These are phyloP conservation scores for Panicum miliaceum DNA, from an alignment of 176 grass and related monocot species.

Conservation along the genomic window DNA sequence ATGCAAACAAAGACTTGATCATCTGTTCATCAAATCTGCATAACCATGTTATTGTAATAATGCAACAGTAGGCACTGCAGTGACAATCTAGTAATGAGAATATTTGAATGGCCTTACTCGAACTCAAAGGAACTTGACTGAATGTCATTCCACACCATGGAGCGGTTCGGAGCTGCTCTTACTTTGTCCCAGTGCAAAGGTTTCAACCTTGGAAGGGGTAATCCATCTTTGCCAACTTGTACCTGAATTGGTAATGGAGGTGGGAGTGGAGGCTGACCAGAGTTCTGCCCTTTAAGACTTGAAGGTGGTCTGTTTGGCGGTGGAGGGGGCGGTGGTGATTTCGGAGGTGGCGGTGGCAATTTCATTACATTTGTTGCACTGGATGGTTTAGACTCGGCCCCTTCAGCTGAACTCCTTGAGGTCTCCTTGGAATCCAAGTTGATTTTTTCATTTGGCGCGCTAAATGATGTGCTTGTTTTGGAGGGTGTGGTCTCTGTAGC, in stretches of 20 bases:
- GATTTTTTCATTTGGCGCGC: background rate
- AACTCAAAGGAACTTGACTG: slow-evolving; percentile 92
- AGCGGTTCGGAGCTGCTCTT: slow-evolving; percentile 70
- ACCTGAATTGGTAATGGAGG: slow-evolving; percentile 52
- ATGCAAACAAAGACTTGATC: slow-evolving; percentile 86
- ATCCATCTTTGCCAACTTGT: slow-evolving; percentile 51
- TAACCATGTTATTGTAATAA: slow-evolving; percentile 32
- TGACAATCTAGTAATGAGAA: slow-evolving; percentile 3
- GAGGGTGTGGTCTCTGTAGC: background rate
- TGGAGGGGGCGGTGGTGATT: slow-evolving; percentile 59
- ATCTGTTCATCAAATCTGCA: slow-evolving; percentile 89
- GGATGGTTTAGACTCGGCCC: background rate
- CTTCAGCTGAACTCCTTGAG: slow-evolving; percentile 19
- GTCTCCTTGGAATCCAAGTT: slow-evolving; percentile 2
- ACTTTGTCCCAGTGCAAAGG: slow-evolving; percentile 97
- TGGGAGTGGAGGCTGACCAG: slow-evolving; percentile 39
- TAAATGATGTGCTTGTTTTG: background rate
- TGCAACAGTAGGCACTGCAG: slow-evolving; percentile 13
- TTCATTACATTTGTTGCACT: slow-evolving; percentile 13
- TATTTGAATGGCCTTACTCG: slow-evolving; percentile 41
- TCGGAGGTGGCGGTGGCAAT: slow-evolving; percentile 51
- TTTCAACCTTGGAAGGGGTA: slow-evolving; percentile 78
- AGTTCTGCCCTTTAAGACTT: slow-evolving; percentile 46
- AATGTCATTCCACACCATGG: slow-evolving; percentile 94
- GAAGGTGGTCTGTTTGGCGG: slow-evolving; percentile 25